Base-by-base conservation (phyloP, 202 grass and related monocot genomes). In the Zizania palustris region DNA sequence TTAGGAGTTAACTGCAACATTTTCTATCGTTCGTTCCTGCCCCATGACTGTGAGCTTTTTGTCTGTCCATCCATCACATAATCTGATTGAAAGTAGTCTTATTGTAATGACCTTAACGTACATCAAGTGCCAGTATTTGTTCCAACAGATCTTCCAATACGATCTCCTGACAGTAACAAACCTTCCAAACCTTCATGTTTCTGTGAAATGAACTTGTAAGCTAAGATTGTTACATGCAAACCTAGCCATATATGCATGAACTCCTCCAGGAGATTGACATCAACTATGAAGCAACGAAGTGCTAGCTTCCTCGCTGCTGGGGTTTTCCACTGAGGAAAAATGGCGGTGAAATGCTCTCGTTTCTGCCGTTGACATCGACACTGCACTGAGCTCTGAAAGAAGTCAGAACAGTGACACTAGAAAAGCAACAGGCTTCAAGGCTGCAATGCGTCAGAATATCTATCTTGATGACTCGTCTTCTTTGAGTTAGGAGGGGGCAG, bases 401-500 rank as follows among this genome's bases (percentile, higher is more conserved):
- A 54, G 7, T 49, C 13, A 33, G 22, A 85, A 50, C 35, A 60
- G 50, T 9, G 50, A 18, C 63, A 37, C 16, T n/a, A n/a, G 71
- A 40, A 54, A 36, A 62, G 33, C 44, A 37, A 0, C 22, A 37
- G 2, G 38, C 55, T 53, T 45, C 37, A 67, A 46, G 41, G 35
- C 28, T 58, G 59, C 18, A 19, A 4, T 20, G 77, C 66, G 41
- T 77, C 78, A 66, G 19, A 37, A 3, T 46, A 37, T 48, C 67
- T 72, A 60, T 71, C 64, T 60, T 51, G 45, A 61, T 9, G 55
- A 65, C 20, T 21, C 72, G 4, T 43, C 68, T 43, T 20, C 45
- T 49, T n/a, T 4, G 77, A 42, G 81, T 56, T 88, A 84, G 86
- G 86, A 88, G 63, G 18, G 61, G 60, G 70, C 70, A 84, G 80